These are phyloP conservation scores for Euphorbia lathyris DNA, from an alignment of 345 rosid species.

Conservation along the genomic window DNA sequence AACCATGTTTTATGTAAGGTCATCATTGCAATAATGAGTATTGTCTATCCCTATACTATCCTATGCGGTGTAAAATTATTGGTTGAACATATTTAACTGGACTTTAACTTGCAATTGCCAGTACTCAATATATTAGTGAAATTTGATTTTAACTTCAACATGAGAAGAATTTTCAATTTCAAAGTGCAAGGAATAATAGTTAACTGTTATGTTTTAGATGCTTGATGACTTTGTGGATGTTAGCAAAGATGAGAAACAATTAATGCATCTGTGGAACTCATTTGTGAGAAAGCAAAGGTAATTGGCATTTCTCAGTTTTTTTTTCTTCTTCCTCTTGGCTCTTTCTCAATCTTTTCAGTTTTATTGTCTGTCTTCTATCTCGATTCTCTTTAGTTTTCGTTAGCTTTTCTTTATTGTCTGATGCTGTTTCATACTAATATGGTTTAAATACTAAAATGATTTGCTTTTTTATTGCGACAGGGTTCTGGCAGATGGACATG, in stretches of 20 bases:
- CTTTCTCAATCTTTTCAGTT: neutral
- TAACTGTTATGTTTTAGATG: constrained; percentile 52
- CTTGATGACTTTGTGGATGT: constrained; percentile 98
- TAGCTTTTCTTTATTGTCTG: neutral
- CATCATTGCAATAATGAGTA: no score
- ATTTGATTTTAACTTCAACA: neutral
- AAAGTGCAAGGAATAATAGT: neutral
- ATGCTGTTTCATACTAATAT: neutral
- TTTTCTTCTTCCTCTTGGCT: neutral
- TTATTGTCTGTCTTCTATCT: no score
- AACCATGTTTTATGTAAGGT: no score
- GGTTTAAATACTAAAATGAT: neutral
- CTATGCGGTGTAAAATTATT: no score
- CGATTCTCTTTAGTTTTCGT: neutral
- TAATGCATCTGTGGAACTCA: constrained; percentile 99
- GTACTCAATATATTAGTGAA: neutral
- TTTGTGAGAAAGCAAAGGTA: constrained; percentile 95
- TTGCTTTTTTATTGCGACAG: constrained; percentile 12
- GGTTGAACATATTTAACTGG: neutral
- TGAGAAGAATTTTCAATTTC: neutral
- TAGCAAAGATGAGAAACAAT: constrained; percentile 86
- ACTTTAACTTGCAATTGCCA: neutral
- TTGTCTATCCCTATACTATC: no score
- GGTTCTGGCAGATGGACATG: constrained; percentile 32
- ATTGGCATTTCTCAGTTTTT: neutral